Evolutionary conservation across 495 filamentous ascomycete species (phyloP).

Genomic region (Tuber microsphaerosporum): DNA sequence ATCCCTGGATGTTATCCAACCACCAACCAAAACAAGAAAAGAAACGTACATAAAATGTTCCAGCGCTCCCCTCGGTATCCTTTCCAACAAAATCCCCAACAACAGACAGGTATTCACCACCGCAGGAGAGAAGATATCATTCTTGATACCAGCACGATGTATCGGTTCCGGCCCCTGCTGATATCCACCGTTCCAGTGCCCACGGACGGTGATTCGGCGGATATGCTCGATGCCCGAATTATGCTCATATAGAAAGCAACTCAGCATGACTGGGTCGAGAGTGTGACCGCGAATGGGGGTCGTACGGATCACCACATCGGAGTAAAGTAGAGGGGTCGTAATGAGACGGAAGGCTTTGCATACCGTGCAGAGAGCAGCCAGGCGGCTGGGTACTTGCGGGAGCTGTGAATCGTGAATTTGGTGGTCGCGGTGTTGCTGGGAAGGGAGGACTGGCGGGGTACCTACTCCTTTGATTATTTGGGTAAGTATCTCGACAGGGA

Average conservation of each 20-base stretch:
- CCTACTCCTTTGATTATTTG: slow-evolving; percentile 17
- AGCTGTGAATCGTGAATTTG: slow-evolving; percentile 18
- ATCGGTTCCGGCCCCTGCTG: neutral
- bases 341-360: slow-evolving; percentile 14
- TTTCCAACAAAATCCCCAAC: slow-evolving; percentile 18
- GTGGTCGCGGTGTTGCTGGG: neutral
- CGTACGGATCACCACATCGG: slow-evolving; percentile 11
- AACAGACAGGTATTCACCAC: slow-evolving; percentile 15
- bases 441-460: slow-evolving; percentile 1
- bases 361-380: slow-evolving; percentile 11
- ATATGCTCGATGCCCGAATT: slow-evolving; percentile 14
- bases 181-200: neutral
- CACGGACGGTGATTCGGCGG: slow-evolving; percentile 15
- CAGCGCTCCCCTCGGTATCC: slow-evolving; percentile 12
- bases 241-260: slow-evolving; percentile 16
- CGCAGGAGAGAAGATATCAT: slow-evolving; percentile 16
- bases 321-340: slow-evolving; percentile 12
- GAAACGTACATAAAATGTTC: slow-evolving; percentile 19
- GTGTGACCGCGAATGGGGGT: neutral
- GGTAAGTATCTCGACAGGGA: slow-evolving; percentile 18
- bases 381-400: slow-evolving; percentile 15
- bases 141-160: neutral
- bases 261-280: slow-evolving; percentile 19
- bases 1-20: neutral
- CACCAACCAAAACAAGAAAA: neutral